Base-by-base conservation (phyloP, 306 rosid species). In the Macrotyloma uniflorum region DNA sequence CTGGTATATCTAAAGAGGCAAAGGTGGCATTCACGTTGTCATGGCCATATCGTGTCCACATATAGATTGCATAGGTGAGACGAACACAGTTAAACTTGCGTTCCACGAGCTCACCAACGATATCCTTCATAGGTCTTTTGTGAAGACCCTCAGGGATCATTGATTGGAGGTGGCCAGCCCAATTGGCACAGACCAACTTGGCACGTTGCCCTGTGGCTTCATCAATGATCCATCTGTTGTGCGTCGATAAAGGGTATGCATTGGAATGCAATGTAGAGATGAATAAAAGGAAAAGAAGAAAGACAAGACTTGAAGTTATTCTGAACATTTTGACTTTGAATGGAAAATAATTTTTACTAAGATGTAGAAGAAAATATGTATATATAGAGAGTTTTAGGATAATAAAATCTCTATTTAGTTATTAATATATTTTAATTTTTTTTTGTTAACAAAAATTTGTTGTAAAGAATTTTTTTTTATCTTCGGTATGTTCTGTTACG, bases 131-230 rank as follows among this genome's bases (percentile, higher is more conserved):
- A 0, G 89, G 83, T 42, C 76, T 64, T 75, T 45, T 51, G 78
- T 87, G 81, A 14, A 89, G 83, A 0, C 93, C 93, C 65, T 89
- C 89, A 0, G 89, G 86, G 7, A 87, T 18, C 93, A 87, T 87
- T 42, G 87, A 72, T 10, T 79, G 35, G 6, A 88, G 82, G 72
- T 89, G 91, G 0, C 85, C 83, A 1, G 87, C 85, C 88, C 89
- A 82, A 16, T 84, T 88, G 9, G 59, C 86, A 51, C 91, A 86
- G 0, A 67, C 72, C 2, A 89, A 77, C 62, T 89, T 89, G 13
- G 73, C 76, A 6, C 93, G 77, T 20, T 79, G 26, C 3, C 80
- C 82, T 0, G 84, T 80, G 6, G 58, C 58, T 0, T 79, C 83
- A 30, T 89, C 89, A 4, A 87, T 59, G n/a, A 89, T 81, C 91